Conservation (phyloP, 805 yeast species). For the Lipomyces lipofer region DNA sequence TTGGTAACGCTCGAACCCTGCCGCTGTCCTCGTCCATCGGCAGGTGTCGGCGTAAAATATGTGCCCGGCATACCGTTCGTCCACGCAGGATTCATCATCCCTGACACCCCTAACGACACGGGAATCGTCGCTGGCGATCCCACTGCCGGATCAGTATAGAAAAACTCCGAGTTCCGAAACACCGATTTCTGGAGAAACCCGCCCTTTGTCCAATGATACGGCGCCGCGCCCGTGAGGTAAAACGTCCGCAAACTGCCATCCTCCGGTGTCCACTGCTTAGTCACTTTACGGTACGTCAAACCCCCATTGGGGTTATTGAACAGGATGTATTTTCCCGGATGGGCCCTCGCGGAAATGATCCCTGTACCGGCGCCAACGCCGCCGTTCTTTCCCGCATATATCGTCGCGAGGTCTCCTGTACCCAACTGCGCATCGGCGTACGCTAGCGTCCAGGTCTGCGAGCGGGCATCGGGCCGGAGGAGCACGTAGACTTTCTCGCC, state of each 20-base stretch:
- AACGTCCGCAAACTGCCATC: constrained; percentile 26
- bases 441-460: constrained; percentile 28
- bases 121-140: constrained; percentile 21
- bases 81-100: constrained; percentile 2
- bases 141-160: constrained; percentile 22
- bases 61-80: not conserved
- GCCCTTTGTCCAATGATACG: constrained; percentile 27
- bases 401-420: constrained; percentile 24
- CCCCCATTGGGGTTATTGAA: constrained; percentile 29
- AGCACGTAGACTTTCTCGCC: constrained; percentile 27
- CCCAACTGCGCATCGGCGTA: constrained; percentile 20
- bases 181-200: constrained; percentile 18
- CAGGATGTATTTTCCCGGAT: constrained; percentile 28
- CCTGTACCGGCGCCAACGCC: constrained; percentile 28
- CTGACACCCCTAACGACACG: not conserved
- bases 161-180: constrained; percentile 12
- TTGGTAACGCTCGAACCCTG: not conserved
- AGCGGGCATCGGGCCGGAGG: constrained; percentile 21
- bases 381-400: constrained; percentile 26
- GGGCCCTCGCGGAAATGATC: constrained; percentile 26
- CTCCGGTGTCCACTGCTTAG: constrained; percentile 26
- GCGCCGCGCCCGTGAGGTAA: constrained; percentile 23
- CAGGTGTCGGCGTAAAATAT: not conserved
- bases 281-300: constrained; percentile 29
- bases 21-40: constrained; percentile 4